Evolutionary conservation across 2,329 filamentous ascomycete species (phyloP).

Genomic region (Aspergillus proliferans): DNA sequence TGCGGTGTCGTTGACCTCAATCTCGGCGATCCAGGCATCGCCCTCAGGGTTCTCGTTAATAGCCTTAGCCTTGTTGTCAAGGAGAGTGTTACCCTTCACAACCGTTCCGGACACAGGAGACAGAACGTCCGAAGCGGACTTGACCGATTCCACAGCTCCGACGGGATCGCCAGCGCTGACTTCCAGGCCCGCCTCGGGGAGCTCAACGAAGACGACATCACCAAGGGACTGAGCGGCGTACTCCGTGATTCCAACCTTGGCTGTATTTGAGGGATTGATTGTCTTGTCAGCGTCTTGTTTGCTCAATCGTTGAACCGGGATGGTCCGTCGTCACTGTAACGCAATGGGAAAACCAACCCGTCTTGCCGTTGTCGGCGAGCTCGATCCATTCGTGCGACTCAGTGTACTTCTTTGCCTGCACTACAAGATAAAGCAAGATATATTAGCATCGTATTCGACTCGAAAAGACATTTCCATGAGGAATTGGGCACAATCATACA

Average conservation of each 20-base stretch:
- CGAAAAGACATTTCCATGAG: constrained; percentile 2
- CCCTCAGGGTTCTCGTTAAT: constrained; percentile 90
- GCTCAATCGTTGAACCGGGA: no score
- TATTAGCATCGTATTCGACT: constrained; percentile 16
- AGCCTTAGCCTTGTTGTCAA: constrained; percentile 77
- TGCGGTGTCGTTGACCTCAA: constrained; percentile 64
- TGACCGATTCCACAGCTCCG: constrained; percentile 95
- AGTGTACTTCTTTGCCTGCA: constrained; percentile 71
- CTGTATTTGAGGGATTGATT: constrained; percentile 29
- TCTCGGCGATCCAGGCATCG: constrained; percentile 89
- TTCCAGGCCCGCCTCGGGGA: constrained; percentile 65
- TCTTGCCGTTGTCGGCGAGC: constrained; percentile 72
- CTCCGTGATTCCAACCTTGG: constrained; percentile 73
- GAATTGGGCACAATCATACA: constrained; percentile 21
- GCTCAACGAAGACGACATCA: constrained; percentile 95
- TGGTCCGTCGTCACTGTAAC: background rate
- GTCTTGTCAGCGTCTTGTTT: constrained; percentile 1
- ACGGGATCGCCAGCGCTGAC: constrained; percentile 74
- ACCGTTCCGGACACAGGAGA: constrained; percentile 76
- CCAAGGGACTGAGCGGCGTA: constrained; percentile 90
- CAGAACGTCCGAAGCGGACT: constrained; percentile 96
- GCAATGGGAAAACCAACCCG: constrained; percentile 43
- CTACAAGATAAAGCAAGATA: constrained; percentile 21
- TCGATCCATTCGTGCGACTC: constrained; percentile 99
- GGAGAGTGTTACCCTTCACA: constrained; percentile 61